Evolutionary conservation across 148 eudicot genomes (phyloP).

Genomic region (Cornus controversa): DNA sequence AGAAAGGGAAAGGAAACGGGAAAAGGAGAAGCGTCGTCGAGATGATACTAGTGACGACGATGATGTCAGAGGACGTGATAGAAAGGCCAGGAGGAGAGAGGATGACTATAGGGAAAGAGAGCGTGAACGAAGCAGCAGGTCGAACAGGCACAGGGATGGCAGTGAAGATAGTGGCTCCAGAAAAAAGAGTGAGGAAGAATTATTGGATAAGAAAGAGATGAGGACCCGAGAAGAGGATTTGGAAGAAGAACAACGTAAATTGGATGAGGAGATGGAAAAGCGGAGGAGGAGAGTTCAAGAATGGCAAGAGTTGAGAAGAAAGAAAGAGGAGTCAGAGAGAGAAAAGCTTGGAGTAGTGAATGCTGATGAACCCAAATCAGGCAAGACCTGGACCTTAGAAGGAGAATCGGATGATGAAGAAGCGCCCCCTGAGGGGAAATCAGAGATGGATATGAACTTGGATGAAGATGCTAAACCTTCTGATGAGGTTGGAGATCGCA

Average conservation of each 20-base stretch:
- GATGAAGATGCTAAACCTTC: slow-evolving; percentile 39
- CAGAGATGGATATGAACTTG: slow-evolving; percentile 41
- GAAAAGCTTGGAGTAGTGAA: slow-evolving; percentile 48
- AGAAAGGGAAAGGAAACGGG: slow-evolving; percentile 45
- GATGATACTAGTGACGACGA: slow-evolving; percentile 42
- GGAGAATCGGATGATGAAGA: slow-evolving; percentile 93
- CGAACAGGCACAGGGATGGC: slow-evolving; percentile 48
- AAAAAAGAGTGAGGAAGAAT: slow-evolving; percentile 47
- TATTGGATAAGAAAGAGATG: slow-evolving; percentile 26
- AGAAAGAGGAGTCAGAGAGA: slow-evolving; percentile 71
- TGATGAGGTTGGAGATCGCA: slow-evolving; percentile 35
- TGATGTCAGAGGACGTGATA: slow-evolving; percentile 48
- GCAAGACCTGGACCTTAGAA: slow-evolving; percentile 77
- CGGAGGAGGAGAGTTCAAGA: slow-evolving; percentile 88
- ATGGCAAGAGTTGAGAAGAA: slow-evolving; percentile 75
- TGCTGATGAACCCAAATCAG: slow-evolving; percentile 51
- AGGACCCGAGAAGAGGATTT: slow-evolving; percentile 64
- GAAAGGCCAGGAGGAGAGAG: slow-evolving; percentile 57
- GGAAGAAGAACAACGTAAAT: slow-evolving; percentile 72
- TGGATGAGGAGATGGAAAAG: slow-evolving; percentile 92
- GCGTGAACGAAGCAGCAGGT: slow-evolving; percentile 39
- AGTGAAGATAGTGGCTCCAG: slow-evolving; percentile 44
- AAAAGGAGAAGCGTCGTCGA: slow-evolving; percentile 37
- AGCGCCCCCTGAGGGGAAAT: slow-evolving; percentile 40
- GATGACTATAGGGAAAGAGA: slow-evolving; percentile 49